A percentile compares a stretch with the other conserved stretches of the same genome.
Evolutionary conservation across 2,329 filamentous ascomycete genomes (phyloP).

Genomic region (Pezicula radicicola): DNA sequence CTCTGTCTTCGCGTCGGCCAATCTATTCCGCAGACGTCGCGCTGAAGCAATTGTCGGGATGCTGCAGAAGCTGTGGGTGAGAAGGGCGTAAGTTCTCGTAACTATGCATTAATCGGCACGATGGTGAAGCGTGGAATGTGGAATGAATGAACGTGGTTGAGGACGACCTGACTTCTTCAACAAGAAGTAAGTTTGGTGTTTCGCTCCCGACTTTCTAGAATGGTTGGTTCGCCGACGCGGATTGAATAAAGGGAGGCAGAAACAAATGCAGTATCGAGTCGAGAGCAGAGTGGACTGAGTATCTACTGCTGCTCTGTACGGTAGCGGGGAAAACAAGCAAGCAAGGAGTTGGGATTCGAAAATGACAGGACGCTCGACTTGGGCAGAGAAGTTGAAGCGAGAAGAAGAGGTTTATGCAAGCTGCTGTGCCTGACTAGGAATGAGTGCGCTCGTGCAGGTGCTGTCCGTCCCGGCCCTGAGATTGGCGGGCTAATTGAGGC

Average conservation of each 20-base stretch:
- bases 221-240: background rate
- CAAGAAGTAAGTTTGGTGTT: background rate
- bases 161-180: background rate
- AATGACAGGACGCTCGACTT: too few relatives aligned
- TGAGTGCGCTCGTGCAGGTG: background rate
- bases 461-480: background rate
- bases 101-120: slow-evolving; percentile 13
- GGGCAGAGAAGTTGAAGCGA: background rate
- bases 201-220: background rate
- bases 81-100: slow-evolving; percentile 12
- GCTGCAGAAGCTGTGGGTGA: slow-evolving; percentile 15
- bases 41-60: slow-evolving; percentile 12
- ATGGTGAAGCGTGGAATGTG: slow-evolving; percentile 5
- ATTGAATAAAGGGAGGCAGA: too few relatives aligned
- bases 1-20: slow-evolving; percentile 6
- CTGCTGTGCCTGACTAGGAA: background rate
- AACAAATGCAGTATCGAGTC: too few relatives aligned
- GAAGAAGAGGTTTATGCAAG: background rate
- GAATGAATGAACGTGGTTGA: background rate
- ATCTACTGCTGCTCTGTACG: too few relatives aligned
- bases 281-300: too few relatives aligned
- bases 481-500: background rate
- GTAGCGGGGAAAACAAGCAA: too few relatives aligned
- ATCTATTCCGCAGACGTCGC: slow-evolving; percentile 8
- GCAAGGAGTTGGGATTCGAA: too few relatives aligned